Evolutionary conservation across 208 protist genomes (phyloP).

Genomic region (Trypanosoma boissoni): DNA sequence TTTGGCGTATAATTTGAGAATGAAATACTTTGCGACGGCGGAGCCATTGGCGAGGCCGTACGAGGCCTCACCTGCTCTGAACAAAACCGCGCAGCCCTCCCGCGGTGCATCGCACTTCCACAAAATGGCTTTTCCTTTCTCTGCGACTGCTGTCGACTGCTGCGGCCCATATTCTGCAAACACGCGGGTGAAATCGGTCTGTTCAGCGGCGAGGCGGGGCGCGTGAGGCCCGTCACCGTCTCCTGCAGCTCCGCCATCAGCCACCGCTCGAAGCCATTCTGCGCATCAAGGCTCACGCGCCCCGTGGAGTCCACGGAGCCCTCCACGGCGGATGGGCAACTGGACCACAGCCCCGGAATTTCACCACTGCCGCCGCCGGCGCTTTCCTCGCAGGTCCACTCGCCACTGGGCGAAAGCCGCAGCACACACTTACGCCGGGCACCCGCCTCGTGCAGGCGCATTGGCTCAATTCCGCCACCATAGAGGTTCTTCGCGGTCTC

Average conservation of each 20-base stretch:
- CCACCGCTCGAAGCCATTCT: slow-evolving; percentile 60
- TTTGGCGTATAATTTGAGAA: too few species aligned
- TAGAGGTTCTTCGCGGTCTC: slow-evolving; percentile 33
- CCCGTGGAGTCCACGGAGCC: slow-evolving; percentile 31
- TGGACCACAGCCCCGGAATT: slow-evolving; percentile 23
- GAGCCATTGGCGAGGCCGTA: too few species aligned
- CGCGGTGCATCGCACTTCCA: too few species aligned
- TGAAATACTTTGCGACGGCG: too few species aligned
- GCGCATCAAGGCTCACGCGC: slow-evolving; percentile 43
- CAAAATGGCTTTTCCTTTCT: too few species aligned
- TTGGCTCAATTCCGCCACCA: slow-evolving; percentile 30
- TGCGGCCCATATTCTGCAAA: too few species aligned
- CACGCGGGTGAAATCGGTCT: too few species aligned
- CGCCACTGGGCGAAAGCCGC: slow-evolving; percentile 3
- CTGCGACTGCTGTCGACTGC: too few species aligned
- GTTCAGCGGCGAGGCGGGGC: not conserved
- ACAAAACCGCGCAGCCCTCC: too few species aligned
- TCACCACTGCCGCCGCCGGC: slow-evolving; percentile 1
- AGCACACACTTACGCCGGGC: slow-evolving; percentile 15
- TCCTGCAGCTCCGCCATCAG: slow-evolving; percentile 30
- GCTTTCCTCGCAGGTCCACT: slow-evolving; percentile 27
- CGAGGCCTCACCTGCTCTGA: too few species aligned
- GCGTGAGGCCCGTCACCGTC: slow-evolving; percentile 33
- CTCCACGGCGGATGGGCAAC: slow-evolving; percentile 23
- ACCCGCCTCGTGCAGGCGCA: slow-evolving; percentile 22